phyloP scores from a whole-genome alignment of 768 basidiomycete genomes.

The Amanita molliuscula region DNA sequence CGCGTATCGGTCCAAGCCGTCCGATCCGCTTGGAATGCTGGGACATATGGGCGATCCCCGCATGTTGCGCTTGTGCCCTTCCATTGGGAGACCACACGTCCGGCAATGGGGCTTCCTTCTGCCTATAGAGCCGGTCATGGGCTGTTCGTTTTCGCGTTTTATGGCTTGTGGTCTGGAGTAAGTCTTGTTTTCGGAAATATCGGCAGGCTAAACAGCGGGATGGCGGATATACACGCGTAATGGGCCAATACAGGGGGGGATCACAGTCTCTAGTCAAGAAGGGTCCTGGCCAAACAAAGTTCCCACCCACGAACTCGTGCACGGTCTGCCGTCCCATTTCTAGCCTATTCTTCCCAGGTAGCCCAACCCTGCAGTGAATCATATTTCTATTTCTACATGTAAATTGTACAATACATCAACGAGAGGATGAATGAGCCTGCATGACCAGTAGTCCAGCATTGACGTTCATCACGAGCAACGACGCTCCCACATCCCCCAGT shows the following conservation, averaged over 20 bases:
- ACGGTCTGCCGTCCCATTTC: neutral
- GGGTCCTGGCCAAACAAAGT: neutral
- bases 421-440: constrained; percentile 27
- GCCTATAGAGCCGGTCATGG: neutral
- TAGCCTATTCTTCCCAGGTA: neutral
- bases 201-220: neutral
- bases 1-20: neutral
- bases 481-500: constrained; percentile 67
- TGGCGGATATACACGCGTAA: neutral
- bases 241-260: neutral
- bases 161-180: neutral
- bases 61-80: constrained; percentile 25
- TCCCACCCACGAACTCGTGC: neutral
- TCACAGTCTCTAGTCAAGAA: neutral
- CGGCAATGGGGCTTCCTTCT: constrained; percentile 21
- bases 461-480: constrained; percentile 44
- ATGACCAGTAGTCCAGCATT: constrained; percentile 43
- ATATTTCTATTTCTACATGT: neutral
- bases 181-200: neutral
- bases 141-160: neutral
- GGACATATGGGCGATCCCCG: constrained; percentile 21
- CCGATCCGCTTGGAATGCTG: constrained; percentile 1
- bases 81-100: constrained; percentile 24
- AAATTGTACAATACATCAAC: neutral
- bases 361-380: neutral